These are phyloP conservation scores for Zygosaccharomyces pseudorouxii DNA, from an alignment of 805 yeast species.

Conservation along the genomic window DNA sequence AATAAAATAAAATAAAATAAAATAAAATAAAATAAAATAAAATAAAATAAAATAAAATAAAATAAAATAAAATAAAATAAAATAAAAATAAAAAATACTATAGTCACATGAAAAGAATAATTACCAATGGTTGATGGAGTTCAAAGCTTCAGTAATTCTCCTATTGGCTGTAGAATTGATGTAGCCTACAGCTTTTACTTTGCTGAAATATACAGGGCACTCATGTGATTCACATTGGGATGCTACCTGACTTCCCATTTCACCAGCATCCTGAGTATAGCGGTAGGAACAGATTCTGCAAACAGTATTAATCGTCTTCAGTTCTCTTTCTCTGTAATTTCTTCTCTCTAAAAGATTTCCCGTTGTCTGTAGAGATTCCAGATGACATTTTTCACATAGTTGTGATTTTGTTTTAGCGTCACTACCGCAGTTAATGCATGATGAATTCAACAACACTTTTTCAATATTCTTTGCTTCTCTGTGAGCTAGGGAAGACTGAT, in stretches of 20 bases:
- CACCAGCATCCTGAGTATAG: slow-evolving; percentile 26
- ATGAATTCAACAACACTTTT: slow-evolving; percentile 22
- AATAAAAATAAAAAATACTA: neutral
- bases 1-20: neutral
- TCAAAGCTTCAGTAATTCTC: slow-evolving; percentile 11
- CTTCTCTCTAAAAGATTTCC: slow-evolving; percentile 29
- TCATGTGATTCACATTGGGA: slow-evolving; percentile 53
- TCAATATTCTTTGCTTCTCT: slow-evolving; percentile 10
- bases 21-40: too few relatives aligned
- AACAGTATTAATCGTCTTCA: slow-evolving; percentile 29
- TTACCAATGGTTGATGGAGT: slow-evolving; percentile 23
- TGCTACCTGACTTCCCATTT: slow-evolving; percentile 30
- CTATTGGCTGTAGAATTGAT: slow-evolving; percentile 20
- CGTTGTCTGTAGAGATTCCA: slow-evolving; percentile 37
- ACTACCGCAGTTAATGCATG: slow-evolving; percentile 33
- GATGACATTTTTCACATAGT: slow-evolving; percentile 37
- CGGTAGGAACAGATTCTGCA: slow-evolving; percentile 38
- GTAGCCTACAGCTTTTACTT: slow-evolving; percentile 40
- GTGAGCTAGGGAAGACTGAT: neutral
- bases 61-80: neutral
- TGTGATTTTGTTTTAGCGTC: slow-evolving; percentile 18
- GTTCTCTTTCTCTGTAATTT: slow-evolving; percentile 23
- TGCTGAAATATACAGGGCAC: slow-evolving; percentile 57
- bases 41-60: neutral
- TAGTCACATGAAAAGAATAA: neutral